Evolutionary conservation across 2,329 filamentous ascomycete species (phyloP).

Genomic region (Calonectria pauciramosa): DNA sequence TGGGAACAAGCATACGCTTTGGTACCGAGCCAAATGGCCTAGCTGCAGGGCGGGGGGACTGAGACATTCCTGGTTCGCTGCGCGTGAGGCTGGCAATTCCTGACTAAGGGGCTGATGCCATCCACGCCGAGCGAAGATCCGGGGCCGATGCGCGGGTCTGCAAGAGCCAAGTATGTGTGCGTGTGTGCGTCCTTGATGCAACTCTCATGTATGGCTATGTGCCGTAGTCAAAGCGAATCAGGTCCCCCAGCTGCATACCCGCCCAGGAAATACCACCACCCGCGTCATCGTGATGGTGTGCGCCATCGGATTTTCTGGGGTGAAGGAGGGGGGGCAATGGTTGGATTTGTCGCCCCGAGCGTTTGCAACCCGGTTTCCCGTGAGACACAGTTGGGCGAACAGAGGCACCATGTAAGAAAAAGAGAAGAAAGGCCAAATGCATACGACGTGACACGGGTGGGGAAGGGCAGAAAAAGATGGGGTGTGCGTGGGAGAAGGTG

Average conservation of each 20-base stretch:
- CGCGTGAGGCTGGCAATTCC: conserved; percentile 31
- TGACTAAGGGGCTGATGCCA: conserved; percentile 37
- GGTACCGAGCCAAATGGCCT: neutral
- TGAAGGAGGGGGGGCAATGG: neutral
- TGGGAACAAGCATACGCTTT: neutral
- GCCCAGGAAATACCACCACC: neutral
- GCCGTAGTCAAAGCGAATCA: neutral
- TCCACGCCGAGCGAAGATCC: conserved; percentile 1
- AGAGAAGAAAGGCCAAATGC: conserved; percentile 13
- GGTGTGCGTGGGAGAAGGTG: conserved; percentile 13
- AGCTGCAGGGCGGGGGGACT: conserved; percentile 15
- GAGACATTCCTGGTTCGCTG: conserved; percentile 26
- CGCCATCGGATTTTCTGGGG: neutral
- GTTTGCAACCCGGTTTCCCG: neutral
- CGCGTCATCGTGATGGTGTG: neutral
- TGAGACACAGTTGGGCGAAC: neutral
- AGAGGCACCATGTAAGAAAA: conserved; percentile 5
- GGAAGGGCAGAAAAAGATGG: conserved; percentile 8
- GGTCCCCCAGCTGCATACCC: neutral
- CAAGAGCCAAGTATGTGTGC: neutral
- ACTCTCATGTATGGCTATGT: neutral
- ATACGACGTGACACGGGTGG: conserved; percentile 20
- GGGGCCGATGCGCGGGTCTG: conserved; percentile 1
- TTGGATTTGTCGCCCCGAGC: neutral
- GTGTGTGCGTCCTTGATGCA: neutral